A percentile compares a stretch with the other conserved stretches of the same genome.
phyloP scores from a whole-genome alignment of 2,329 filamentous ascomycete species.

The Diaporthe sp. region DNA sequence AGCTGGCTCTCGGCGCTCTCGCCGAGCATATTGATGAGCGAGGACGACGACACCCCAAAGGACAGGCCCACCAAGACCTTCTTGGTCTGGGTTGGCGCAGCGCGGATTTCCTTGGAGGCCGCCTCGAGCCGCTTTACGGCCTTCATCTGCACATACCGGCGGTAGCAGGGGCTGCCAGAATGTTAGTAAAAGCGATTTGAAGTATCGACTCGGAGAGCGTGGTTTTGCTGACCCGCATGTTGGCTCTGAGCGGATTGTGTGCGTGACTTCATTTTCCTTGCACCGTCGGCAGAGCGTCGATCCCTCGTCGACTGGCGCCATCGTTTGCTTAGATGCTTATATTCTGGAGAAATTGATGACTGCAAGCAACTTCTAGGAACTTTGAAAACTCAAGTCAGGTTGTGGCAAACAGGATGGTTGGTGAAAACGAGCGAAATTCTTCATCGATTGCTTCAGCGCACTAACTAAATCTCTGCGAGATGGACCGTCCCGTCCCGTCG shows the following conservation, averaged over 20 bases:
- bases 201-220: not conserved
- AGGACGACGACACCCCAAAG: constrained; percentile 82
- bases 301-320: constrained; percentile 35
- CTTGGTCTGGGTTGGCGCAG: constrained; percentile 49
- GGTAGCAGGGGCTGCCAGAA: constrained; percentile 75
- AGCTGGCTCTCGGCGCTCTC: constrained; percentile 74
- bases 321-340: not conserved
- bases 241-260: constrained; percentile 67
- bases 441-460: not conserved
- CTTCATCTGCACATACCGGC: constrained; percentile 81
- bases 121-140: constrained; percentile 75
- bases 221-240: constrained; percentile 65
- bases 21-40: constrained; percentile 80
- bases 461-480: constrained; percentile 23
- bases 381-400: not conserved
- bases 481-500: constrained; percentile 30
- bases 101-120: constrained; percentile 60
- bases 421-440: not conserved
- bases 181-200: not conserved
- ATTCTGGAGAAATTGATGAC: too few relatives aligned
- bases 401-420: not conserved
- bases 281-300: constrained; percentile 65
- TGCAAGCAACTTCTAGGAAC: not conserved
- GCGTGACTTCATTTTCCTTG: constrained; percentile 56
- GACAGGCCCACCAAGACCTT: constrained; percentile 82